Evolutionary conservation across 2,329 filamentous ascomycete genomes (phyloP).

Genomic region (Sarocladiaceae sp.): DNA sequence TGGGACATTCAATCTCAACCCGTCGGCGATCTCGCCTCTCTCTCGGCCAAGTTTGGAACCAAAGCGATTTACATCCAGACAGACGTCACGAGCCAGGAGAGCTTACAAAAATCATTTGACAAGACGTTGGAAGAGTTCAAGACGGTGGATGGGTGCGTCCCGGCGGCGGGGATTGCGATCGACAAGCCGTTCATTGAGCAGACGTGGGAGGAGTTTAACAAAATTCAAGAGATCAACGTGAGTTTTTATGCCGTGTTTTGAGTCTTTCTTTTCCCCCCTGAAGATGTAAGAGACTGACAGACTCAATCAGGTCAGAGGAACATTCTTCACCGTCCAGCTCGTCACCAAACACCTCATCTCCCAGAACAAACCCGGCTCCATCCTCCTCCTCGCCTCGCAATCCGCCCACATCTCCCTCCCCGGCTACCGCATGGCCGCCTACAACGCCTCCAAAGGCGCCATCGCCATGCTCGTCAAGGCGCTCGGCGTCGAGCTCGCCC

Average conservation of each 20-base stretch:
- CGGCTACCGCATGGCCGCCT: constrained; percentile 31
- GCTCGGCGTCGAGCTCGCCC: constrained; percentile 31
- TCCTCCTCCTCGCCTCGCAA: constrained; percentile 32
- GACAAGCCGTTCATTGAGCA: constrained; percentile 39
- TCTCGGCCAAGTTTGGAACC: constrained; percentile 13
- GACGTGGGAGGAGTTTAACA: constrained; percentile 33
- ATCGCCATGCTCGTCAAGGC: constrained; percentile 33
- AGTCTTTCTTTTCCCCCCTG: too few relatives aligned
- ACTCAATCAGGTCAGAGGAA: constrained; percentile 27
- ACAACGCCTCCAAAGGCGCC: constrained; percentile 36
- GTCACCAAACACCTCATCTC: constrained; percentile 32
- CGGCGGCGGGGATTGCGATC: constrained; percentile 32
- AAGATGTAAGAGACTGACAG: constrained; percentile 5
- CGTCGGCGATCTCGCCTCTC: constrained; percentile 14
- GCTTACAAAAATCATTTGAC: constrained; percentile 19
- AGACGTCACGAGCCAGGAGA: constrained; percentile 24
- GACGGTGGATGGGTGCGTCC: constrained; percentile 24
- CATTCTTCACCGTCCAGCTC: constrained; percentile 34
- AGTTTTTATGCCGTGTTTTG: constrained; percentile 10
- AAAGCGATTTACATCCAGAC: constrained; percentile 24
- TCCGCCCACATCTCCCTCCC: constrained; percentile 30
- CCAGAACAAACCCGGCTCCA: constrained; percentile 30
- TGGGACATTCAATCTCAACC: constrained; percentile 27
- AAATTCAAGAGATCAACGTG: constrained; percentile 36
- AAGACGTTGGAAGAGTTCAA: constrained; percentile 18